A percentile compares a stretch with the other conserved stretches of the same genome.
Conservation (phyloP, 106 monocot genomes). For the Apostasia shenzhenica region DNA sequence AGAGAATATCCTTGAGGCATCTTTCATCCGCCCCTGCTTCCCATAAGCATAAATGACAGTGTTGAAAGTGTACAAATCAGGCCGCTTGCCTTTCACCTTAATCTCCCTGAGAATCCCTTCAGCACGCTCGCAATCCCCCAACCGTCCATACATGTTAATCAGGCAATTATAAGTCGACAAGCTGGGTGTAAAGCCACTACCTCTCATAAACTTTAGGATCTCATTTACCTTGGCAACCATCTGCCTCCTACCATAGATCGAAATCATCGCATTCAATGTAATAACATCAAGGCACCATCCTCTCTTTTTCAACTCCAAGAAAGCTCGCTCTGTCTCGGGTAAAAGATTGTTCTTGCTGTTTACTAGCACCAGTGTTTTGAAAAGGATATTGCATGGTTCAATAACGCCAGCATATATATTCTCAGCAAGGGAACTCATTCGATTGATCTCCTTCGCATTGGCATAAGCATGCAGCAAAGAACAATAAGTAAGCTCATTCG, state of each 20-base stretch:
- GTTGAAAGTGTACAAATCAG: slow-evolving; percentile 88
- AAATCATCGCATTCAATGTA: slow-evolving; percentile 90
- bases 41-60: slow-evolving; percentile 91
- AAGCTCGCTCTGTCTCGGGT: slow-evolving; percentile 62
- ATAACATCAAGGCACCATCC: slow-evolving; percentile 73
- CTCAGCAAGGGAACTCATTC: slow-evolving; percentile 46
- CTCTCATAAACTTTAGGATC: slow-evolving; percentile 68
- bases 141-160: slow-evolving; percentile 69
- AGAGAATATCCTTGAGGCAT: slow-evolving; percentile 80
- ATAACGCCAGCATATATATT: slow-evolving; percentile 63
- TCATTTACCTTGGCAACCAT: slow-evolving; percentile 74
- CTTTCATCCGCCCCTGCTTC: slow-evolving; percentile 65
- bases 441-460: slow-evolving; percentile 56
- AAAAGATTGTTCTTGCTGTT: slow-evolving; percentile 85
- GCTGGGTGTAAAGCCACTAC: slow-evolving; percentile 56
- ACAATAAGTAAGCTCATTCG: slow-evolving; percentile 72
- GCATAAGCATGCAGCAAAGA: slow-evolving; percentile 96
- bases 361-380: slow-evolving; percentile 90
- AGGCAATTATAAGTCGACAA: slow-evolving; percentile 79
- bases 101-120: slow-evolving; percentile 73
- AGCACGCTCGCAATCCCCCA: slow-evolving; percentile 63
- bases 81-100: slow-evolving; percentile 43
- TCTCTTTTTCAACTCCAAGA: slow-evolving; percentile 61
- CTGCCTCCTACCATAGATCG: slow-evolving; percentile 79
- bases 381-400: slow-evolving; percentile 53